Conservation (phyloP, 2,329 filamentous ascomycete species). For the Ambrosiella cleistominuta region DNA sequence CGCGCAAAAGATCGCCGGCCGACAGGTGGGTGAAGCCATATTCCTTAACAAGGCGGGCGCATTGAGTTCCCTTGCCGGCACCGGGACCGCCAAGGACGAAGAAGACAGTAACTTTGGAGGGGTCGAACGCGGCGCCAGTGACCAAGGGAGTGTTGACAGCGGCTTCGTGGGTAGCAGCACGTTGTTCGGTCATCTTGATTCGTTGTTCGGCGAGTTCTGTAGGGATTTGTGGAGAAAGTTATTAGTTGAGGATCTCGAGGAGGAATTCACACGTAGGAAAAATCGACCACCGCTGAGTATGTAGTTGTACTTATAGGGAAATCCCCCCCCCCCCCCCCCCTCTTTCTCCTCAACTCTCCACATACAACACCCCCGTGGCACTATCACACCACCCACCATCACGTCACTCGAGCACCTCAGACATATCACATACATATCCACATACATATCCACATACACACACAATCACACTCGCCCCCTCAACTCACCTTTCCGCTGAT, state of each 20-base stretch:
- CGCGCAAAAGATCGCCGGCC: slow-evolving; percentile 81
- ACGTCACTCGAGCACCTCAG: too few relatives aligned
- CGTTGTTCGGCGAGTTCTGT: slow-evolving; percentile 9
- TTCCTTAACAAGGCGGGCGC: slow-evolving; percentile 66
- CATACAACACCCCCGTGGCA: too few relatives aligned
- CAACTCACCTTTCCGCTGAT: slow-evolving; percentile 30
- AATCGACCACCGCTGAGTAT: too few relatives aligned
- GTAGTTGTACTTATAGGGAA: too few relatives aligned
- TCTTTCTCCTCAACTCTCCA: too few relatives aligned
- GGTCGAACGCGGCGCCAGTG: slow-evolving; percentile 51
- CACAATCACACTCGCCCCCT: neutral
- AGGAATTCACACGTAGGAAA: too few relatives aligned
- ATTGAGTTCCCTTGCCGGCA: slow-evolving; percentile 93
- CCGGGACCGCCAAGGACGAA: slow-evolving; percentile 94
- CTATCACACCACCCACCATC: too few relatives aligned
- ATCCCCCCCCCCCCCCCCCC: too few relatives aligned
- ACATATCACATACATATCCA: too few relatives aligned
- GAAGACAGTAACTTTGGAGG: slow-evolving; percentile 68
- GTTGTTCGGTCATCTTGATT: slow-evolving; percentile 8
- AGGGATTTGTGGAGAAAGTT: neutral
- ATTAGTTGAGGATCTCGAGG: neutral
- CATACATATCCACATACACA: neutral
- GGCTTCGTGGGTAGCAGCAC: slow-evolving; percentile 5
- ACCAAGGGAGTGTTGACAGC: neutral
- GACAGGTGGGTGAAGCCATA: slow-evolving; percentile 88